phyloP scores from a whole-genome alignment of 352 stramenopile genomes.

The Phytopythium delawarense region DNA sequence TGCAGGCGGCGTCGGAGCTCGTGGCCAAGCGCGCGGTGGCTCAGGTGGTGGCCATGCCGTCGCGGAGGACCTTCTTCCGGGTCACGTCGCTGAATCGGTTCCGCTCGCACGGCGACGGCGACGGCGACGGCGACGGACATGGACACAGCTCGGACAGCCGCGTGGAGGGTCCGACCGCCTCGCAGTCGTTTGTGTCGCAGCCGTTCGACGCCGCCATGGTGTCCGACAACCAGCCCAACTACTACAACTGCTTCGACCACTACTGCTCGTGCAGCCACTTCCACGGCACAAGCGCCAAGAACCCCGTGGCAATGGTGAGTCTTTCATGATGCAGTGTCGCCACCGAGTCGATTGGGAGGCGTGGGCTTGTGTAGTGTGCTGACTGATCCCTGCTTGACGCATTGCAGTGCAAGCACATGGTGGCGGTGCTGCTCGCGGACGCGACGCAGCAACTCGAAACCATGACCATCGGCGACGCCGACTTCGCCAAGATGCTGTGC shows the following conservation, averaged over 20 bases:
- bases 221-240: conserved; percentile 41
- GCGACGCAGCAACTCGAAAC: conserved; percentile 37
- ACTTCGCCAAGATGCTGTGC: conserved; percentile 66
- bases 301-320: conserved; percentile 51
- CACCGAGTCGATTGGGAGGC: background rate
- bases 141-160: too few relatives aligned
- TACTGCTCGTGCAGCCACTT: conserved; percentile 64
- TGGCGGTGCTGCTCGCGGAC: conserved; percentile 53
- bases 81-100: conserved; percentile 67
- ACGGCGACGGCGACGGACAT: background rate
- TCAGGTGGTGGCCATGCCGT: conserved; percentile 44
- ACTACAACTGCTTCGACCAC: conserved; percentile 72
- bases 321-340: background rate
- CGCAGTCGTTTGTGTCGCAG: conserved; percentile 18
- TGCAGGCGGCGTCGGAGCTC: conserved; percentile 55
- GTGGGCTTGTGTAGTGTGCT: background rate
- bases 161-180: too few relatives aligned
- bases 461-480: conserved; percentile 46
- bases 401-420: conserved; percentile 69
- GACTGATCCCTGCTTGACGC: background rate
- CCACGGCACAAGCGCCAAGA: conserved; percentile 33
- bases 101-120: conserved; percentile 10
- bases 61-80: conserved; percentile 49
- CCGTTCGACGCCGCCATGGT: conserved; percentile 38
- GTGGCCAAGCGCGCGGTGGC: conserved; percentile 40